Evolutionary conservation across 441 rosid genomes (phyloP).

Genomic region (Hura crepitans): DNA sequence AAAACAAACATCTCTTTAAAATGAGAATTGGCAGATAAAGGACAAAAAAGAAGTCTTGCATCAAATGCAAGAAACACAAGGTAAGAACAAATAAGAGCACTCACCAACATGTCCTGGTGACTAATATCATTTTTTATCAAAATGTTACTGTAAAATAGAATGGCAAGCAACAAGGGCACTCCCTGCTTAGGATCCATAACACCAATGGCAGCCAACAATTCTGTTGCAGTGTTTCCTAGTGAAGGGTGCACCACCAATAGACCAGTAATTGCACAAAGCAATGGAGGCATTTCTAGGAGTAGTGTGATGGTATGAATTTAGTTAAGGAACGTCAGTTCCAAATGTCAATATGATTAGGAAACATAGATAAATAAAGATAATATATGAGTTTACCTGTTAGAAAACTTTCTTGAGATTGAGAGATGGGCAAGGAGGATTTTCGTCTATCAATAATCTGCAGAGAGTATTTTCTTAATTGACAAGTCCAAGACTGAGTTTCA

Average conservation of each 20-base stretch:
- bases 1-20: slow-evolving; percentile 14
- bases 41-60: slow-evolving; percentile 18
- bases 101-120: slow-evolving; percentile 53
- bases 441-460: slow-evolving; percentile 42
- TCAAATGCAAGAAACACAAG: slow-evolving; percentile 15
- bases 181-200: slow-evolving; percentile 61
- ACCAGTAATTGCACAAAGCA: slow-evolving; percentile 59
- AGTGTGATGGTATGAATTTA: slow-evolving; percentile 9
- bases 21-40: slow-evolving; percentile 6
- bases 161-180: slow-evolving; percentile 62
- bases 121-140: slow-evolving; percentile 48
- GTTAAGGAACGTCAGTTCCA: not conserved
- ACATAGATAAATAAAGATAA: slow-evolving; percentile 2
- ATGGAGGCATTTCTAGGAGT: slow-evolving; percentile 48
- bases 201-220: slow-evolving; percentile 60
- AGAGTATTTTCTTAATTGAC: slow-evolving; percentile 59
- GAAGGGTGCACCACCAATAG: slow-evolving; percentile 74
- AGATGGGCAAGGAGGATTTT: slow-evolving; percentile 42
- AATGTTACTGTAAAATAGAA: slow-evolving; percentile 73
- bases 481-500: slow-evolving; percentile 49
- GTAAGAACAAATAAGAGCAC: slow-evolving; percentile 28
- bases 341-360: not conserved
- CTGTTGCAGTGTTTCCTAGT: slow-evolving; percentile 48
- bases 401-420: slow-evolving; percentile 39
- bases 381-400: slow-evolving; percentile 34